A percentile compares a stretch with the other conserved stretches of the same genome.
phyloP scores from a whole-genome alignment of 2,329 filamentous ascomycete species.

The Fonsecaea pedrosoi region DNA sequence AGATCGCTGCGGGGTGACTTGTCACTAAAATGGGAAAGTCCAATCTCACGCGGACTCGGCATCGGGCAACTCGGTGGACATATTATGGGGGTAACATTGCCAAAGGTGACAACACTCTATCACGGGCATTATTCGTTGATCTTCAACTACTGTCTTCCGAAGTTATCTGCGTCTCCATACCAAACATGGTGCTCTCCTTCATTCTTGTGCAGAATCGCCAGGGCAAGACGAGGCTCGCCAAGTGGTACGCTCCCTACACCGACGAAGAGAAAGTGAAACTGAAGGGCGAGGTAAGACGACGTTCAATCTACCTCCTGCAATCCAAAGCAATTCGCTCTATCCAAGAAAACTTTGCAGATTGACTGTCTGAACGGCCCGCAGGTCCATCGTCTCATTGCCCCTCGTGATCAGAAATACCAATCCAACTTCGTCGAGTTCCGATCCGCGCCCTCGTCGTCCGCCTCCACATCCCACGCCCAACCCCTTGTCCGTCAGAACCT shows the following conservation, averaged over 20 bases:
- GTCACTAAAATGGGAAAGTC: conserved; percentile 4
- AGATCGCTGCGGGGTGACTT: neutral
- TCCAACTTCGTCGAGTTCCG: conserved; percentile 95
- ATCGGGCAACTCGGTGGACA: neutral
- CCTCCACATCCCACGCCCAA: conserved; percentile 27
- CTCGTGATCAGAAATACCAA: conserved; percentile 98
- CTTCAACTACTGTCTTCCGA: neutral
- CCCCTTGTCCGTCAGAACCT: conserved; percentile 40
- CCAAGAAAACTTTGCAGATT: neutral
- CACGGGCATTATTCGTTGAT: neutral
- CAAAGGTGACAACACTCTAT: neutral
- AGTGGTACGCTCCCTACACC: conserved; percentile 98
- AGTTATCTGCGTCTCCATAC: neutral
- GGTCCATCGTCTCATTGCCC: conserved; percentile 96
- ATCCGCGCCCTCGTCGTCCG: conserved; percentile 40
- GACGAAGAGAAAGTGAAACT: conserved; percentile 99
- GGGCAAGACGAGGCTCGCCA: conserved; percentile 97
- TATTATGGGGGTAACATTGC: neutral
- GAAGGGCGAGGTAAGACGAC: conserved; percentile 81
- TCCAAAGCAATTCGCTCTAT: conserved; percentile 3
- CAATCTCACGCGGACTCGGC: conserved; percentile 4
- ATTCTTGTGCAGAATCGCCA: conserved; percentile 90
- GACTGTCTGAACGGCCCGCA: conserved; percentile 45
- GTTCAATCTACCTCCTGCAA: neutral
- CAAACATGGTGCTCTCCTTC: conserved; percentile 73